Conservation (phyloP, 495 filamentous ascomycete species). For the Hyaloscypha hepaticicola region DNA sequence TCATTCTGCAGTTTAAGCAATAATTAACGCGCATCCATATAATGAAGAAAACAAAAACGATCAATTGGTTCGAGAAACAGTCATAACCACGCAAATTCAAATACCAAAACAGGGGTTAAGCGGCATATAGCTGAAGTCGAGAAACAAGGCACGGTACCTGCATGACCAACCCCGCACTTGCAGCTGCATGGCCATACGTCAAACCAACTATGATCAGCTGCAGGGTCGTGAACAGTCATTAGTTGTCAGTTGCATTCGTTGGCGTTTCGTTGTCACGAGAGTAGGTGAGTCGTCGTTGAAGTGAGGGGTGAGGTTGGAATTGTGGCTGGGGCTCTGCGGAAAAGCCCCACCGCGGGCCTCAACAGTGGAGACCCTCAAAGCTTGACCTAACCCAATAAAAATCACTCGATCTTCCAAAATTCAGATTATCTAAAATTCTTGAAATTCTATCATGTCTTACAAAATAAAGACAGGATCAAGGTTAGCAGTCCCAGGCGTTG, state of each 20-base stretch:
- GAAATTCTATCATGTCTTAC: not conserved
- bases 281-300: not conserved
- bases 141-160: not conserved
- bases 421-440: not conserved
- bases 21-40: not conserved
- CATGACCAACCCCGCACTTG: not conserved
- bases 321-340: not conserved
- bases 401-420: not conserved
- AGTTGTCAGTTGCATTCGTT: not conserved
- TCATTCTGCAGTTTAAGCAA: not conserved
- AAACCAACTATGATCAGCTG: not conserved
- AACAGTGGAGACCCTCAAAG: not conserved
- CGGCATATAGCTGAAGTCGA: not conserved
- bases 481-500: not conserved
- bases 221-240: not conserved
- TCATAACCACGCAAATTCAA: not conserved
- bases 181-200: not conserved
- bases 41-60: not conserved
- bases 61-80: not conserved
- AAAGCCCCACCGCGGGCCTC: not conserved
- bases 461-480: not conserved
- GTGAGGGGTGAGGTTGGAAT: not conserved
- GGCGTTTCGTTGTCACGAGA: not conserved
- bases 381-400: not conserved
- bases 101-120: not conserved